These are phyloP conservation scores for Magnusiomyces magnusii DNA, from an alignment of 1,139 yeast genomes.

Conservation along the genomic window DNA sequence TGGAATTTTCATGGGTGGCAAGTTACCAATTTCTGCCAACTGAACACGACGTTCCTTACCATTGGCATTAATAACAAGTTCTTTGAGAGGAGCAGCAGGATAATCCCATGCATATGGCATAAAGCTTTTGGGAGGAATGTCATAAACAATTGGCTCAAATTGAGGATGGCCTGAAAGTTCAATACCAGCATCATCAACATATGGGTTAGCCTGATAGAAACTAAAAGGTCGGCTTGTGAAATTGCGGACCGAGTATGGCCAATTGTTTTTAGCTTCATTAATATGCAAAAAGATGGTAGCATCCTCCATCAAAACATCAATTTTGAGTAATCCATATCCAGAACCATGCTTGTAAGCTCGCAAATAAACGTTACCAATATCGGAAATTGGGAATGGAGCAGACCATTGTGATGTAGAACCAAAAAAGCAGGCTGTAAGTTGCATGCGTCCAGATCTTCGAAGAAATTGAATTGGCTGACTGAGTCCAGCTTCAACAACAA, in stretches of 20 bases:
- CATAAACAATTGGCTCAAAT: conserved; percentile 52
- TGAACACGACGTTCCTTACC: conserved; percentile 74
- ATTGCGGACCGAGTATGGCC: conserved; percentile 93
- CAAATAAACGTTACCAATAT: conserved; percentile 72
- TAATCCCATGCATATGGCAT: conserved; percentile 99
- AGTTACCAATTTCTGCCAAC: conserved; percentile 85
- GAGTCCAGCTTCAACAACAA: conserved; percentile 41
- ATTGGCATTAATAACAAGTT: conserved; percentile 58
- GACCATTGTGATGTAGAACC: conserved; percentile 60
- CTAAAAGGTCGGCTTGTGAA: conserved; percentile 79
- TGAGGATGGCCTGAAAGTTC: conserved; percentile 27
- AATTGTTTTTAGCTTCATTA: conserved; percentile 61
- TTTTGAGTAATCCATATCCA: conserved; percentile 63
- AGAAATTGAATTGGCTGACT: conserved; percentile 60
- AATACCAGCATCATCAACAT: conserved; percentile 65
- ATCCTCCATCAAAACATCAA: conserved; percentile 67
- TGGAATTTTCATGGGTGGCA: conserved; percentile 66
- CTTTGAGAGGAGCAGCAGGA: conserved; percentile 85
- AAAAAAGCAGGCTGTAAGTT: conserved; percentile 50
- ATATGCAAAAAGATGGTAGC: conserved; percentile 76
- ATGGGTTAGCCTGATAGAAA: conserved; percentile 81
- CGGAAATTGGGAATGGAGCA: conserved; percentile 76
- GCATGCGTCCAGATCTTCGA: conserved; percentile 43
- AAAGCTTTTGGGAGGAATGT: conserved; percentile 80
- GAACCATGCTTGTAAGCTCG: conserved; percentile 56